Percentiles rank a stretch among this genome's conserved stretches.
Conservation (phyloP, 179 eudicot genomes). For the Sideroxylon spinosum region DNA sequence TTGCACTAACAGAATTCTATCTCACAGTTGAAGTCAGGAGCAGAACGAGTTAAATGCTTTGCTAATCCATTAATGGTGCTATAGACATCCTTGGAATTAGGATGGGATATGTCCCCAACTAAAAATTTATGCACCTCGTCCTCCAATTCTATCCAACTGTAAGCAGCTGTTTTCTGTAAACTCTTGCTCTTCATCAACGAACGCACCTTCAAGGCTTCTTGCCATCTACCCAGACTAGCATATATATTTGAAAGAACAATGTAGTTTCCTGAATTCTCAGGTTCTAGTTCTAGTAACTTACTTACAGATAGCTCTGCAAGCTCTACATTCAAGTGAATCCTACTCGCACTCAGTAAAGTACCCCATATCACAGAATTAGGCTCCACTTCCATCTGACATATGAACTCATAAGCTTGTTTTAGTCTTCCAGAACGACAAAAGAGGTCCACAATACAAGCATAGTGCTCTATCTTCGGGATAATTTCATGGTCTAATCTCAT, state of each 20-base stretch:
- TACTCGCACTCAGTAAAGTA: constrained; percentile 48
- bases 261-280: constrained; percentile 56
- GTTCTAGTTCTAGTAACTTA: constrained; percentile 43
- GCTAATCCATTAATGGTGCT: constrained; percentile 32
- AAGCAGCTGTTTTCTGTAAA: constrained; percentile 49
- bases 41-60: constrained; percentile 21
- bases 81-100: constrained; percentile 38
- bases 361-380: constrained; percentile 62
- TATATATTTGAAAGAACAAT: constrained; percentile 53
- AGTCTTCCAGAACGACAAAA: constrained; percentile 44
- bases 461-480: constrained; percentile 47
- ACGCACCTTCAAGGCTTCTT: constrained; percentile 36
- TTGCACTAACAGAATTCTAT: constrained; percentile 8
- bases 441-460: constrained; percentile 58
- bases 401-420: constrained; percentile 45
- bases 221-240: constrained; percentile 51
- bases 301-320: constrained; percentile 44
- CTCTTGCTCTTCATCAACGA: constrained; percentile 35
- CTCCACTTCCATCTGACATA: constrained; percentile 40
- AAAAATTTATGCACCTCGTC: constrained; percentile 48
- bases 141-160: constrained; percentile 58
- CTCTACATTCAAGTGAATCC: constrained; percentile 36
- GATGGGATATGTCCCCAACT: constrained; percentile 42
- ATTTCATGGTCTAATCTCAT: constrained; percentile 38
- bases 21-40: constrained; percentile 7